Conservation (phyloP, 1,284 basidiomycete genomes). For the Ceratobasidium sp. region DNA sequence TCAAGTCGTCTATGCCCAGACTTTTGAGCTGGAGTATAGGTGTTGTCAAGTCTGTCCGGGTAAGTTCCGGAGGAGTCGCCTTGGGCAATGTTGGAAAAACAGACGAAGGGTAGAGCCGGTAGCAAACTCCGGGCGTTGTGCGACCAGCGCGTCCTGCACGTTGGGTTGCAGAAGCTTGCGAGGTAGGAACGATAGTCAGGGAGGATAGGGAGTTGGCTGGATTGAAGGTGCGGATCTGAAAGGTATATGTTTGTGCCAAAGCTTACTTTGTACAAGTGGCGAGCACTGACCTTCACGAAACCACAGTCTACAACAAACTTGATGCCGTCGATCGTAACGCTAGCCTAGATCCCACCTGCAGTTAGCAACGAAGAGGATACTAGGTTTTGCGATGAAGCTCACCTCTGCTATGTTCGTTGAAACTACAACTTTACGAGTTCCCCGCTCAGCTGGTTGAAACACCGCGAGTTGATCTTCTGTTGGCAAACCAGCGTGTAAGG, state of each 20-base stretch:
- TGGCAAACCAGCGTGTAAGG: conserved; percentile 87
- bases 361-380: background rate
- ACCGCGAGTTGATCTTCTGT: conserved; percentile 85
- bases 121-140: conserved; percentile 88
- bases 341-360: conserved; percentile 63
- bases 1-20: conserved; percentile 92
- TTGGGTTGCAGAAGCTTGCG: conserved; percentile 84
- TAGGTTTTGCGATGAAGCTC: conserved; percentile 41
- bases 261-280: background rate
- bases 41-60: conserved; percentile 84
- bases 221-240: conserved; percentile 82
- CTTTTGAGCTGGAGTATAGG: conserved; percentile 92
- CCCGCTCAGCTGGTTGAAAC: conserved; percentile 76
- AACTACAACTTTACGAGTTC: conserved; percentile 87
- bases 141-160: conserved; percentile 90
- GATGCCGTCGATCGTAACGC: conserved; percentile 95
- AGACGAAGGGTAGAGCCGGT: conserved; percentile 84
- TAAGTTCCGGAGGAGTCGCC: conserved; percentile 86
- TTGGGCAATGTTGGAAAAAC: conserved; percentile 64
- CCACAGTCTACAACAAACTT: conserved; percentile 95
- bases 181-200: conserved; percentile 78
- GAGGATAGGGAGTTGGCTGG: conserved; percentile 82
- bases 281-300: conserved; percentile 80
- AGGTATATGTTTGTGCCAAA: conserved; percentile 1
- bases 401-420: conserved; percentile 97